Conservation (phyloP, 805 yeast species). For the Groenewaldozyma salmanticensis region DNA sequence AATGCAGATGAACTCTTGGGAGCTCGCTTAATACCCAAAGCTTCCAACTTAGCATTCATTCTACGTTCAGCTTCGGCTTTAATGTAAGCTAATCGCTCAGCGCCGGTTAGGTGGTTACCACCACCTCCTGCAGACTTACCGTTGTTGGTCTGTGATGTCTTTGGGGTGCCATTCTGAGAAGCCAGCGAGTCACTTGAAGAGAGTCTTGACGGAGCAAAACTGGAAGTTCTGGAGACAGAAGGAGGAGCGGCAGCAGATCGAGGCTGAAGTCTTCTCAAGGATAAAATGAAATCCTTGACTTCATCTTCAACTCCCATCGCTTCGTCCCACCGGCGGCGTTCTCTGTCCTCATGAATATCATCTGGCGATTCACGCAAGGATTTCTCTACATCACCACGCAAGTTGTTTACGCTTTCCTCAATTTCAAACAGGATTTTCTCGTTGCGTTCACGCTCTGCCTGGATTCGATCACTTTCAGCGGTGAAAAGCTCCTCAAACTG, state of each 20-base stretch:
- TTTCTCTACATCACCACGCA: constrained; percentile 41
- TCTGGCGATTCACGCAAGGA: constrained; percentile 31
- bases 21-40: constrained; percentile 50
- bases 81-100: constrained; percentile 67
- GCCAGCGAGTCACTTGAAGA: constrained; percentile 2
- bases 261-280: constrained; percentile 27
- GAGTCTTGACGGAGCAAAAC: constrained; percentile 1
- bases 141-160: too few relatives aligned
- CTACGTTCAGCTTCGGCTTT: constrained; percentile 74
- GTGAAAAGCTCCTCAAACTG: constrained; percentile 38
- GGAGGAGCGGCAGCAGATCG: constrained; percentile 32
- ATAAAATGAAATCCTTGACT: constrained; percentile 52
- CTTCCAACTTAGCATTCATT: constrained; percentile 80
- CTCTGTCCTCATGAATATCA: constrained; percentile 31
- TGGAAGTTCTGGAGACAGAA: background rate
- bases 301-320: constrained; percentile 69
- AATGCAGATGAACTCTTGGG: constrained; percentile 16
- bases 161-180: constrained; percentile 6
- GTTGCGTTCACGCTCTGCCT: constrained; percentile 45
- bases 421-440: constrained; percentile 59
- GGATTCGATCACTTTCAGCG: constrained; percentile 40
- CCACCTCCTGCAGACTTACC: constrained; percentile 14
- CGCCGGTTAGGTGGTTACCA: constrained; percentile 33
- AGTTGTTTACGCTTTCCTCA: constrained; percentile 55
- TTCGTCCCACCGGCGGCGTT: constrained; percentile 66